Evolutionary conservation across 108 stramenopile genomes (phyloP), one percentile per base, ranked within the genome.

Genomic region (Nitzschia palea): DNA sequence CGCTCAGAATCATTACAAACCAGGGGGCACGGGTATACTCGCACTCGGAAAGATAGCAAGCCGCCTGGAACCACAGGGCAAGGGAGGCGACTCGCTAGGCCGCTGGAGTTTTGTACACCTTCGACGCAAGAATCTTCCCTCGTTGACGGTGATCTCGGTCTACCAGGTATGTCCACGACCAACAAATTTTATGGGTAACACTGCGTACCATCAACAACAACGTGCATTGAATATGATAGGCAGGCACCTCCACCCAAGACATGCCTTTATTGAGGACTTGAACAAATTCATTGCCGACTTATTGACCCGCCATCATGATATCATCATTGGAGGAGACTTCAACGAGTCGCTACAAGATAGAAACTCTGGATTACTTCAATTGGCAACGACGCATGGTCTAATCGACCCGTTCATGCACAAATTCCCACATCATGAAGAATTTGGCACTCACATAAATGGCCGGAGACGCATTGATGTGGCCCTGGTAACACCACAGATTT

Each of bases 21-120:
- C n/a, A n/a, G n/a, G n/a, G n/a, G n/a, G n/a, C n/a, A n/a, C n/a
- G n/a, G n/a, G n/a, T n/a, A n/a, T n/a, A n/a, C n/a, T n/a, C n/a
- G n/a, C n/a, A n/a, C n/a, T n/a, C n/a, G n/a, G n/a, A n/a, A n/a
- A n/a, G n/a, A n/a, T n/a, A n/a, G n/a, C n/a, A n/a, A n/a, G n/a
- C n/a, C n/a, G n/a, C n/a, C n/a, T n/a, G n/a, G n/a, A n/a, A n/a
- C n/a, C n/a, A n/a, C n/a, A n/a, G n/a, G n/a, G n/a, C n/a, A n/a
- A n/a, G n/a, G n/a, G 37, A 40, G 50, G 20, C 37, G 37, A 8
- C 8, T 10, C 10, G 37, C 37, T 14, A 14, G 14, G 37, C 10
- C 37, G 37, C 10, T 51, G 50, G 50, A 51, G 20, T 51, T 51
- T 14, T 51, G n/a, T 34, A 48, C 30, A 32, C 60, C 67, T 31